Evolutionary conservation across 2,329 filamentous ascomycete genomes (phyloP).

Genomic region (Beauveria sp.): DNA sequence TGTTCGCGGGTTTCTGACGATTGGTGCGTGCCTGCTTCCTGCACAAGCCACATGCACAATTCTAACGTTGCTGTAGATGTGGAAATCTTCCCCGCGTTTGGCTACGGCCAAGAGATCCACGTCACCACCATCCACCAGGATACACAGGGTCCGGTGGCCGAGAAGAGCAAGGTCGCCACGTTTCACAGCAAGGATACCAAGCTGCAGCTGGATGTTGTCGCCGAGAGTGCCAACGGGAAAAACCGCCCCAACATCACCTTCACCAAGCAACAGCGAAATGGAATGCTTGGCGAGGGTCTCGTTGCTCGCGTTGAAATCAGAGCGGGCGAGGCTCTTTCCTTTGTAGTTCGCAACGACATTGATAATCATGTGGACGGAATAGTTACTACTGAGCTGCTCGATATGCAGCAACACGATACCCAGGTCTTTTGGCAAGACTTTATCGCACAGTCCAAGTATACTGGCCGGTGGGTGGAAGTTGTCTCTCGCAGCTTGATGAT

Average conservation of each 20-base stretch:
- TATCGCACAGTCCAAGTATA: conserved; percentile 63
- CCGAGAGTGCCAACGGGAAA: conserved; percentile 44
- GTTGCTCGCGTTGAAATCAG: conserved; percentile 50
- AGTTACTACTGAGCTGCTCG: conserved; percentile 51
- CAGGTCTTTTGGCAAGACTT: conserved; percentile 67
- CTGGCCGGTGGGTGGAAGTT: conserved; percentile 65
- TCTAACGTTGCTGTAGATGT: conserved; percentile 37
- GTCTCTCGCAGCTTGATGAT: conserved; percentile 65
- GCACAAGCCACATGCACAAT: neutral
- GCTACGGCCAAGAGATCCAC: conserved; percentile 59
- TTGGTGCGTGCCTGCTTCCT: conserved; percentile 36
- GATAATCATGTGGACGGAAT: conserved; percentile 48
- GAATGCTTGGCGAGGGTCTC: conserved; percentile 55
- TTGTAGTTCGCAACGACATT: conserved; percentile 58
- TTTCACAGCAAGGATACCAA: conserved; percentile 53
- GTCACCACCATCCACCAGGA: conserved; percentile 47
- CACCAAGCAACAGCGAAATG: conserved; percentile 41
- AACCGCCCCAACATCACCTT: conserved; percentile 48
- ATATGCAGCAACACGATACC: conserved; percentile 60
- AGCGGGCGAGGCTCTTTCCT: conserved; percentile 63
- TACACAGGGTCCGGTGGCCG: conserved; percentile 29
- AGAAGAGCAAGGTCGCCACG: conserved; percentile 51
- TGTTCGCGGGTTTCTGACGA: conserved; percentile 56
- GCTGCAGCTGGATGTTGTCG: conserved; percentile 60
- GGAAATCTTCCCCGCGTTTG: conserved; percentile 65